phyloP scores from a whole-genome alignment of 2,329 filamentous ascomycete species.

The Xylogone sp. region DNA sequence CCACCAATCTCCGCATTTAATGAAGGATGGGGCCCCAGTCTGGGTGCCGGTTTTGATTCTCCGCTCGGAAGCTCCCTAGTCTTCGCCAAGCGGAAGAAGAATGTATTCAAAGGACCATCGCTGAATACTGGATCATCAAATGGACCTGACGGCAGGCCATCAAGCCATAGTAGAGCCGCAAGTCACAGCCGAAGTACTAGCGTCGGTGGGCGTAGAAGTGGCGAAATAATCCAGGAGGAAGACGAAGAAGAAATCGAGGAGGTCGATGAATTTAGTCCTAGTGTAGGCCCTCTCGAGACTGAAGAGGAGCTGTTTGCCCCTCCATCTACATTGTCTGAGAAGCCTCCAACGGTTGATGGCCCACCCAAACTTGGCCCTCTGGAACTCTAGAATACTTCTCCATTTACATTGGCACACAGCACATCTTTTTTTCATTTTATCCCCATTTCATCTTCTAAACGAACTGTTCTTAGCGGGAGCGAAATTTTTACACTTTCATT shows the following conservation, averaged over 20 bases:
- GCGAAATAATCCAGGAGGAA: constrained; percentile 68
- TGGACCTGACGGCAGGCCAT: constrained; percentile 14
- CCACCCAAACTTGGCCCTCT: background rate
- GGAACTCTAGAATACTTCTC: background rate
- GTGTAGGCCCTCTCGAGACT: constrained; percentile 28
- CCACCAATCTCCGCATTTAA: constrained; percentile 50
- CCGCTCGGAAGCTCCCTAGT: constrained; percentile 62
- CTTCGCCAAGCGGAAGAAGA: constrained; percentile 79
- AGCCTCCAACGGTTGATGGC: background rate
- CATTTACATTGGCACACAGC: background rate
- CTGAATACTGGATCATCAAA: constrained; percentile 37
- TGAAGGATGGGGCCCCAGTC: constrained; percentile 48
- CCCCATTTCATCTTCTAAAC: no score
- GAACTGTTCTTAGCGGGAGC: background rate
- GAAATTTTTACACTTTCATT: no score
- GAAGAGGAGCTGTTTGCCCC: constrained; percentile 23
- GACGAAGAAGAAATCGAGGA: constrained; percentile 50
- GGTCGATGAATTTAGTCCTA: constrained; percentile 53
- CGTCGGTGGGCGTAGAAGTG: constrained; percentile 62
- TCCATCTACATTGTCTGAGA: background rate
- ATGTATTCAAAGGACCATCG: constrained; percentile 77
- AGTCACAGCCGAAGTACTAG: constrained; percentile 55
- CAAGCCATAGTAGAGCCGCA: constrained; percentile 19
- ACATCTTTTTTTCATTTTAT: no score
- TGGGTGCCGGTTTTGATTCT: constrained; percentile 52